Base-by-base conservation (phyloP, 176 grass and related monocot species). In the Oryza brachyantha region DNA sequence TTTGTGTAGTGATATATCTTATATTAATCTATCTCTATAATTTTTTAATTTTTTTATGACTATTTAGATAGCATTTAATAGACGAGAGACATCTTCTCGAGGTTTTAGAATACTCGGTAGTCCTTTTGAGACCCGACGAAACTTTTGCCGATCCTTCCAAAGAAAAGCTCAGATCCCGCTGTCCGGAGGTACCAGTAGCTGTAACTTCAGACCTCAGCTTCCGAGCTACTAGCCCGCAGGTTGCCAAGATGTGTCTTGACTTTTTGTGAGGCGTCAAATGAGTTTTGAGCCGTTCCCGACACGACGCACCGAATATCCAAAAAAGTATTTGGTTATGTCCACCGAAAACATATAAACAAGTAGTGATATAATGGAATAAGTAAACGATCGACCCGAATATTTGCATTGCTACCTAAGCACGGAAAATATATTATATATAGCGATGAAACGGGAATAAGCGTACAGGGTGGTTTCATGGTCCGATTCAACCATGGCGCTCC, bases 51-150 rank as follows among this genome's bases (percentile, higher is more conserved):
- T n/a, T n/a, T n/a, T n/a, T n/a, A n/a, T n/a, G n/a, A n/a, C n/a
- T n/a, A n/a, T n/a, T n/a, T n/a, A n/a, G n/a, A n/a, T n/a, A n/a
- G n/a, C n/a, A n/a, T n/a, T n/a, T n/a, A n/a, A n/a, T n/a, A n/a
- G n/a, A n/a, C n/a, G n/a, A n/a, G n/a, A n/a, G n/a, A n/a, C n/a
- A n/a, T n/a, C n/a, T n/a, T n/a, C n/a, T n/a, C n/a, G n/a, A n/a
- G n/a, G n/a, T n/a, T n/a, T n/a, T n/a, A n/a, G n/a, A n/a, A n/a
- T n/a, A n/a, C n/a, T n/a, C n/a, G n/a, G n/a, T n/a, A n/a, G n/a
- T n/a, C n/a, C n/a, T n/a, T 54, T 81, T 81, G 64, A 81, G 25
- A 70, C 65, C 31, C 2, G 26, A 43, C 1, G 19, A 61, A 45
- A 13, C 34, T 7, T 45, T n/a, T 21, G 7, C 5, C 38, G 62